Conservation (phyloP, 352 stramenopile species). For the Pseudoperonospora humuli region DNA sequence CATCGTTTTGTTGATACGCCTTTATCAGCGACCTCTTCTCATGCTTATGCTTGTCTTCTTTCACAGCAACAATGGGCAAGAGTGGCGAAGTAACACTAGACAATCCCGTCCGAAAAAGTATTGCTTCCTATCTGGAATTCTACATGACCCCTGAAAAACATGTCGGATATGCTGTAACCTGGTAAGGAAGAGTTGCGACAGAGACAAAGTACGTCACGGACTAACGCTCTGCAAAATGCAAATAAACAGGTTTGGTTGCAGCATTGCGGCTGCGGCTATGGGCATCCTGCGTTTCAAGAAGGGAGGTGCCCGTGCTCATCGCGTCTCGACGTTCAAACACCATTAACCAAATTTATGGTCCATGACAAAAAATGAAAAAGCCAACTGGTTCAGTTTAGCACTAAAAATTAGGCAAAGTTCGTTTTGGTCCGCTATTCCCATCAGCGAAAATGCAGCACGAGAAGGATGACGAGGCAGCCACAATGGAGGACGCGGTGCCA, state of each 20-base stretch:
- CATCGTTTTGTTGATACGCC: not conserved
- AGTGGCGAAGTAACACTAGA: slow-evolving; percentile 31
- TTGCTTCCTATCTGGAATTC: slow-evolving; percentile 77
- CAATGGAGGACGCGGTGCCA: slow-evolving; percentile 76
- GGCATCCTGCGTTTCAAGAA: slow-evolving; percentile 62
- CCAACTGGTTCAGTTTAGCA: slow-evolving; percentile 11
- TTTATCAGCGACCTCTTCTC: slow-evolving; percentile 1
- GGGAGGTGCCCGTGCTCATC: slow-evolving; percentile 12
- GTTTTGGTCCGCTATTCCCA: slow-evolving; percentile 6
- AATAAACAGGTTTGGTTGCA: slow-evolving; percentile 62
- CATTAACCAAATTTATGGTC: slow-evolving; percentile 12
- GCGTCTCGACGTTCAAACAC: slow-evolving; percentile 15
- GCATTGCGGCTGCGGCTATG: slow-evolving; percentile 60
- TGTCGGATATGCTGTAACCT: slow-evolving; percentile 74
- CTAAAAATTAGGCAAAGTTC: slow-evolving; percentile 17
- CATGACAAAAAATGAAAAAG: slow-evolving; percentile 11
- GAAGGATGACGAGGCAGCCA: slow-evolving; percentile 15
- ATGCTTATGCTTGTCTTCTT: not conserved
- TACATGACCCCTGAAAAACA: slow-evolving; percentile 88
- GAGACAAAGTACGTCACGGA: not conserved
- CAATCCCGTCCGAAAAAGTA: slow-evolving; percentile 63
- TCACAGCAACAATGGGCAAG: slow-evolving; percentile 31
- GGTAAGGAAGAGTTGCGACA: slow-evolving; percentile 29
- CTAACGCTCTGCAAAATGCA: not conserved
- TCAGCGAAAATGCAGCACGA: slow-evolving; percentile 18